These are phyloP conservation scores for Wallacemonas sp. DNA, from an alignment of 208 protist species.

Conservation along the genomic window DNA sequence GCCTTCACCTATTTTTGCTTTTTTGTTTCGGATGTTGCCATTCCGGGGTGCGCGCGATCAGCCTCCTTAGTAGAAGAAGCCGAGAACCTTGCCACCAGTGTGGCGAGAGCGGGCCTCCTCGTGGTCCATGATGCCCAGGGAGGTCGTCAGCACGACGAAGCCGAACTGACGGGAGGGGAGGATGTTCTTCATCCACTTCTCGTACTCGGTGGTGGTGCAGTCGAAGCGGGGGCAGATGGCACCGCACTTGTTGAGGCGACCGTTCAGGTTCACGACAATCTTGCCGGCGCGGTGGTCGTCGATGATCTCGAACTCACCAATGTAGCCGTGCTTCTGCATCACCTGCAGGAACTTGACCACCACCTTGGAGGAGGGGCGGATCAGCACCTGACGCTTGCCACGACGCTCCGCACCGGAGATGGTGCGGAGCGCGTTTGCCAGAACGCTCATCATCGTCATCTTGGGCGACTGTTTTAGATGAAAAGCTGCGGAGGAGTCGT, in stretches of 20 bases:
- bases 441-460: conserved; percentile 99
- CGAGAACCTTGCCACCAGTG: conserved; percentile 99
- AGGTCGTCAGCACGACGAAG: conserved; percentile 99
- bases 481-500: background rate
- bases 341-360: conserved; percentile 99
- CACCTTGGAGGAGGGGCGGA: conserved; percentile 99
- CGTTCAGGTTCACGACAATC: conserved; percentile 99
- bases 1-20: too few relatives aligned
- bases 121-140: conserved; percentile 99
- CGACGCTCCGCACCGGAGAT: conserved; percentile 99
- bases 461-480: conserved; percentile 34
- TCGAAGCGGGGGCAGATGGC: conserved; percentile 99
- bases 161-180: conserved; percentile 99
- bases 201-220: conserved; percentile 95
- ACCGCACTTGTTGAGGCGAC: conserved; percentile 99
- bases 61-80: conserved; percentile 99
- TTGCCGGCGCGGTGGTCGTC: conserved; percentile 99
- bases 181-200: conserved; percentile 99
- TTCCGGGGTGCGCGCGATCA: too few relatives aligned
- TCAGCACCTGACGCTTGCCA: conserved; percentile 99
- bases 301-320: conserved; percentile 99
- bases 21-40: too few relatives aligned
- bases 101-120: conserved; percentile 98
- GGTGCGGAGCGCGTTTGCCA: conserved; percentile 98
- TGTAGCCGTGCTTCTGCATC: conserved; percentile 99